Evolutionary conservation across 1,284 basidiomycete species (phyloP).

Genomic region (Amylostereum areolatum): DNA sequence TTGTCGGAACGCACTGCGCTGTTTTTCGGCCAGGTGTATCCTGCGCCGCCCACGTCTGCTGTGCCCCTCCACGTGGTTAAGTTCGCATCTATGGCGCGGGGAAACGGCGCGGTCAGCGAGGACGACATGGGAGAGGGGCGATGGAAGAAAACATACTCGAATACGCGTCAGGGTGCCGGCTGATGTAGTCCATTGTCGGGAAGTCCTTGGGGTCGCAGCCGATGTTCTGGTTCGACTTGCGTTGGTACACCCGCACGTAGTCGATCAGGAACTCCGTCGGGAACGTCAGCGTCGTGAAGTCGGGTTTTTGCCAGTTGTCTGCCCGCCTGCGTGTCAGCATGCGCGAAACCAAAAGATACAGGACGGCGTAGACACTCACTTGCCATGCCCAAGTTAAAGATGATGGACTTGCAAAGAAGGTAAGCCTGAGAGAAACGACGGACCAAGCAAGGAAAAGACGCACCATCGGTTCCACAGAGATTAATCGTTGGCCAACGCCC

Average conservation of each 20-base stretch:
- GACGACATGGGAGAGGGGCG: too few relatives aligned
- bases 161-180: too few relatives aligned
- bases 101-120: too few relatives aligned
- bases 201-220: background rate
- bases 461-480: constrained; percentile 1
- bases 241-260: constrained; percentile 1
- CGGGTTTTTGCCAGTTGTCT: background rate
- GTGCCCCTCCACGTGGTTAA: background rate
- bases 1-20: background rate
- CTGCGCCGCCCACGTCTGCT: background rate
- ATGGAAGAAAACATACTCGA: too few relatives aligned
- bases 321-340: too few relatives aligned
- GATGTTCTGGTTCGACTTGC: constrained; percentile 1
- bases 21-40: background rate
- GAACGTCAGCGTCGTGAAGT: background rate
- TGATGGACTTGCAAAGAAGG: background rate
- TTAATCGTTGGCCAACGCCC: background rate
- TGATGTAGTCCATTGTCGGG: background rate
- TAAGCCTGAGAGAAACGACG: background rate
- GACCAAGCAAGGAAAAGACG: background rate
- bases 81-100: background rate
- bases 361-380: too few relatives aligned
- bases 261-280: background rate
- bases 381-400: background rate
- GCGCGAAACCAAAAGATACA: too few relatives aligned